Conservation (phyloP, 768 basidiomycete species). For the Auriculariales sp. region DNA sequence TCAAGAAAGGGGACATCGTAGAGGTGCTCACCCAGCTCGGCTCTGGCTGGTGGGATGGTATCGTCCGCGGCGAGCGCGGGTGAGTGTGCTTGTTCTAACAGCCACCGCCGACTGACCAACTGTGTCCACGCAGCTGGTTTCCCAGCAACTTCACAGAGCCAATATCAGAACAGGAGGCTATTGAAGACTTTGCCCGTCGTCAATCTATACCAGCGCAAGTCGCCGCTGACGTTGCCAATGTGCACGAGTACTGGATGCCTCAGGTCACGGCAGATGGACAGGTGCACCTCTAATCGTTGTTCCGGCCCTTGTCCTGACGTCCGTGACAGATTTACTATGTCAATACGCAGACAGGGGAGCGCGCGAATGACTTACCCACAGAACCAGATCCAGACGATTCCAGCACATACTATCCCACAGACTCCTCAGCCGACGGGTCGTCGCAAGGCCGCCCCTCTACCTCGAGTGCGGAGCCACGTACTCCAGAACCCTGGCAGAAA, state of each 20-base stretch:
- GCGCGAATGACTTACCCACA: constrained; percentile 69
- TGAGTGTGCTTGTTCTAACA: constrained; percentile 10
- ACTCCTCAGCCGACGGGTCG: constrained; percentile 7
- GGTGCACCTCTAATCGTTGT: constrained; percentile 24
- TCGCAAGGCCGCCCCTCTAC: not conserved
- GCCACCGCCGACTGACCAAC: not conserved
- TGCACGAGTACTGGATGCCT: constrained; percentile 83
- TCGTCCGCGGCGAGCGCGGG: constrained; percentile 77
- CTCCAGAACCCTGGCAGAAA: constrained; percentile 73
- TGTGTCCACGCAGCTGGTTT: constrained; percentile 46
- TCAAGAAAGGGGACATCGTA: constrained; percentile 76
- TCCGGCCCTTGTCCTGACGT: not conserved
- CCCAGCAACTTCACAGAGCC: constrained; percentile 86
- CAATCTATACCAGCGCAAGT: constrained; percentile 24
- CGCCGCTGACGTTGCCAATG: constrained; percentile 36
- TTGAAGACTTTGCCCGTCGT: constrained; percentile 33
- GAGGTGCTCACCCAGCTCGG: constrained; percentile 85
- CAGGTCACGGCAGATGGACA: constrained; percentile 69
- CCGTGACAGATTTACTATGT: constrained; percentile 89
- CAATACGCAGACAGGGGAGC: constrained; percentile 77
- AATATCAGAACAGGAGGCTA: constrained; percentile 66
- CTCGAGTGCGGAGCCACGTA: constrained; percentile 31
- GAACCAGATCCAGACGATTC: constrained; percentile 51
- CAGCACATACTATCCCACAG: constrained; percentile 41
- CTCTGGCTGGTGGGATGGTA: constrained; percentile 97